Evolutionary conservation across 2,329 filamentous ascomycete species (phyloP), one percentile per base, ranked within the genome.

Genomic region (Colletotrichum euphorbiae): DNA sequence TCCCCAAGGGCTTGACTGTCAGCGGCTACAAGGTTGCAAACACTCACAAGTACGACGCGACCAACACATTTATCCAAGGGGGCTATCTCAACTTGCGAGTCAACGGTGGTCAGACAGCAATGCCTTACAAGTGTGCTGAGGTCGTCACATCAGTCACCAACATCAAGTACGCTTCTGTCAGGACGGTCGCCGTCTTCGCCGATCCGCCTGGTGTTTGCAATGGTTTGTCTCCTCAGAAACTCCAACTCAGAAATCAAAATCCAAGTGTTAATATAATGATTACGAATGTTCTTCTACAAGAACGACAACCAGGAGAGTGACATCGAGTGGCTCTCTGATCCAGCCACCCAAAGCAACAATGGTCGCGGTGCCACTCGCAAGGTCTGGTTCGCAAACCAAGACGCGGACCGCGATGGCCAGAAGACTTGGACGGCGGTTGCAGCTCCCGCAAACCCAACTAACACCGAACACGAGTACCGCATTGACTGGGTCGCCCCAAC

Each of bases 371-470:
- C 42, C 12, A 58, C 65, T 7, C 71, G 72, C 28, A 62, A 71
- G n/a, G 45, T 77, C 24, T 77, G 75, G 75, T 65, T 76, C 43
- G 76, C 75, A 3, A 77, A 77, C 71, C 75, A 77, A 33, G 76
- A 75, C 51, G 55, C 51, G 3, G 60, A 72, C n/a, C 66, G 64
- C 8, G 67, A 71, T 3, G 70, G 70, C 2, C 15, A 70, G 5
- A 67, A 67, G 13, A 70, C 71, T 1, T 57, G 64, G 51, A 72
- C 64, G 2, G 19, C 59, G 0, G 51, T 73, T 0, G 28, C 48
- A 2, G 71, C 72, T 8, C 75, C 73, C 0, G 28, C 65, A 0
- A 69, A 73, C 55, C 70, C 75, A 0, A 77, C 75, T 2, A 55
- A 50, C 0, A 71, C 71, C 1, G 76, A 77, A 71, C 75, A 77